Evolutionary conservation across 192 early-diverging fungal species (phyloP).

Genomic region (Paraglomus occultum): DNA sequence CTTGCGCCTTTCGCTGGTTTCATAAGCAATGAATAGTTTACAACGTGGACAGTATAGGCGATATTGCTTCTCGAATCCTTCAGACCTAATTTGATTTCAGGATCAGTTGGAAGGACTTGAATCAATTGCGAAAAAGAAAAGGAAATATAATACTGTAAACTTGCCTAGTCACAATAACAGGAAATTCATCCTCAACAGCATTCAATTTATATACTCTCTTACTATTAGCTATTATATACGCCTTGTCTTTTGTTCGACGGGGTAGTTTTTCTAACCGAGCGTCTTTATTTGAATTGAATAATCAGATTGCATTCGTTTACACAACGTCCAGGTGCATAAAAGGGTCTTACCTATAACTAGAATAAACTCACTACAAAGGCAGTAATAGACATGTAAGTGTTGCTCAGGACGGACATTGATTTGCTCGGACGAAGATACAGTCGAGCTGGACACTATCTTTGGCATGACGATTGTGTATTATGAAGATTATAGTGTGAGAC

Average conservation of each 20-base stretch:
- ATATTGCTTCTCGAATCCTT: slow-evolving; percentile 40
- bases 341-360: slow-evolving; percentile 47
- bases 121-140: not conserved
- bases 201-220: slow-evolving; percentile 55
- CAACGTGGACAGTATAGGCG: slow-evolving; percentile 43
- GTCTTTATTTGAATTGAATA: too few relatives aligned
- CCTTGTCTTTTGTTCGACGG: slow-evolving; percentile 47
- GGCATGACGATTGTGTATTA: slow-evolving; percentile 50
- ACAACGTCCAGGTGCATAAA: too few relatives aligned
- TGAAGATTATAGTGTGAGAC: too few relatives aligned
- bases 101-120: not conserved
- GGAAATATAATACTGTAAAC: too few relatives aligned
- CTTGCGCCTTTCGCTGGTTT: slow-evolving; percentile 48
- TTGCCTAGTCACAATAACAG: slow-evolving; percentile 22
- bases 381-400: slow-evolving; percentile 57
- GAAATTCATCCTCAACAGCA: slow-evolving; percentile 37
- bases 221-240: slow-evolving; percentile 48
- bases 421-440: slow-evolving; percentile 56
- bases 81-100: not conserved
- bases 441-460: slow-evolving; percentile 57
- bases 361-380: slow-evolving; percentile 60
- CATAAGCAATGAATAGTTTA: slow-evolving; percentile 52
- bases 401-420: slow-evolving; percentile 38
- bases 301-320: too few relatives aligned
- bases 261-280: slow-evolving; percentile 44